Base-by-base conservation (phyloP, 352 stramenopile genomes). In the Globisporangium spinosum region DNA sequence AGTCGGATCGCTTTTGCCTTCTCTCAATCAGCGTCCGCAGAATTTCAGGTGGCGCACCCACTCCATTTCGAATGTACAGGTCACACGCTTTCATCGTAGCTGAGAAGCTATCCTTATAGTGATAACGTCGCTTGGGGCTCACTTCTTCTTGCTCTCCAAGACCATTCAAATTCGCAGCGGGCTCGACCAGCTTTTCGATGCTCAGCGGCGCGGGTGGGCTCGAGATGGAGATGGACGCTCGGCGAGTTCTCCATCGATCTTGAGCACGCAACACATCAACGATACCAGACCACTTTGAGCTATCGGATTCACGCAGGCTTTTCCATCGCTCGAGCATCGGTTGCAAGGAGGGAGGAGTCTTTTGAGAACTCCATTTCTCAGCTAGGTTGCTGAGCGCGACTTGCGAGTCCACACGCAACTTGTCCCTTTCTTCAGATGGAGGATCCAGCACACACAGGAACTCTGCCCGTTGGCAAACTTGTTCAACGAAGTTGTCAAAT, bases 301-400 rank as follows among this genome's bases (percentile, higher is more conserved):
- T 91, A 58, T 96, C 89, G 9, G 74, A 78, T 61, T 95, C 79
- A 9, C 80, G 68, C 32, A 96, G 53, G 9, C 78, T 91, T 72
- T 88, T 89, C 89, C 89, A 96, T 10, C 89, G 75, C 60, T 96
- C 89, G 34, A 95, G 78, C 87, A 96, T 95, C 9, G 89, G 89
- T 47, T 96, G 83, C 34, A 96, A 67, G 0, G 82, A 93, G 15
- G 88, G 88, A 32, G 85, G 86, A 1, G 88, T 93, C 54, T 90
- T 92, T 56, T 94, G 82, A 1, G 86, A 65, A 62, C 85, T 93
- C 88, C 88, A 96, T 40, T 96, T 96, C 55, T 96, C 86, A 10
- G 88, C 88, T 35, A 96, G 68, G 57, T 96, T 92, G 47, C 85
- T 90, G 1, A 96, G 68, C 1, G 88, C 88, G 29, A 84, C 59